A percentile compares a stretch with the other conserved stretches of the same genome.
Conservation (phyloP, 441 rosid species). For the Croton setiger region DNA sequence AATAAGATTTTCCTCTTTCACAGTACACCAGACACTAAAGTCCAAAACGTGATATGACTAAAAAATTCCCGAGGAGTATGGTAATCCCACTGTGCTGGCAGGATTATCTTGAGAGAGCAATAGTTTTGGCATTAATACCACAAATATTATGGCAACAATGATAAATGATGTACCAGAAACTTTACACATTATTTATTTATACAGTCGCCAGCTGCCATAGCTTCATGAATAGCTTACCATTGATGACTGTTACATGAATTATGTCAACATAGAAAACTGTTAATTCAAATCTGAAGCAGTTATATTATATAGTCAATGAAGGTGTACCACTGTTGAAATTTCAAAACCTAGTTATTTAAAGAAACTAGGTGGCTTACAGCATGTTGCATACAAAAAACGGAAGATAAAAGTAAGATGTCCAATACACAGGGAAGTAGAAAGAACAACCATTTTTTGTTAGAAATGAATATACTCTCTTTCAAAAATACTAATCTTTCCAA, state of each 20-base stretch:
- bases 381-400: not conserved
- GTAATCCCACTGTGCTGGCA: not conserved
- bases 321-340: not conserved
- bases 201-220: not conserved
- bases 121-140: no score
- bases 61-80: not conserved
- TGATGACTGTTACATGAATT: not conserved
- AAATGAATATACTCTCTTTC: not conserved
- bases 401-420: not conserved
- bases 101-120: not conserved
- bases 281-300: not conserved
- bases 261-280: not conserved
- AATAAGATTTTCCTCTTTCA: not conserved
- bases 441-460: not conserved
- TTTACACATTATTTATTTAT: not conserved
- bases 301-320: not conserved
- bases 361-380: not conserved
- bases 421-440: not conserved
- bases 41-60: not conserved
- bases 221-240: not conserved
- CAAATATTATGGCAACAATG: not conserved
- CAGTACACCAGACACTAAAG: not conserved
- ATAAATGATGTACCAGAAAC: not conserved
- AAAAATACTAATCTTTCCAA: not conserved
- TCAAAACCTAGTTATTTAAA: not conserved